Evolutionary conservation across 768 basidiomycete genomes (phyloP).

Genomic region (Chalciporus piperatus): DNA sequence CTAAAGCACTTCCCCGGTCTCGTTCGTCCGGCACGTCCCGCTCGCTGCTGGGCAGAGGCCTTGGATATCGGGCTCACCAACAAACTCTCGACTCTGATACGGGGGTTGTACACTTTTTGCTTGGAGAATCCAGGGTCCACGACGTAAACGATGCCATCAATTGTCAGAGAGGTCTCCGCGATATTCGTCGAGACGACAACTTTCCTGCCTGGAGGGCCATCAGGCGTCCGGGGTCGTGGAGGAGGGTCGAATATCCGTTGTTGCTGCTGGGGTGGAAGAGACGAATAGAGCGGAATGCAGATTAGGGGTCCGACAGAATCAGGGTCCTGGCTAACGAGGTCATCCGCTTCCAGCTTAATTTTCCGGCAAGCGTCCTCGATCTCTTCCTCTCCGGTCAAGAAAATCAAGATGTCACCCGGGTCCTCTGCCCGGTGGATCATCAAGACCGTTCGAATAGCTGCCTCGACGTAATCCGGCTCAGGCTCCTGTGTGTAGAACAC

Average conservation of each 20-base stretch:
- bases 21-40: conserved; percentile 95
- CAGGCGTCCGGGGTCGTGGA: conserved; percentile 56
- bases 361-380: conserved; percentile 96
- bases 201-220: conserved; percentile 86
- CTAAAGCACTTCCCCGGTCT: conserved; percentile 97
- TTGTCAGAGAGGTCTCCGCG: conserved; percentile 95
- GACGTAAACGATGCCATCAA: conserved; percentile 99
- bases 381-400: conserved; percentile 98
- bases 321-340: conserved; percentile 67
- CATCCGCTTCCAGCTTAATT: conserved; percentile 88
- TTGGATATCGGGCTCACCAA: conserved; percentile 95
- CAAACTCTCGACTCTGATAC: conserved; percentile 92
- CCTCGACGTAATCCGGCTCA: conserved; percentile 95
- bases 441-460: conserved; percentile 91
- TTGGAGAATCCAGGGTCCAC: conserved; percentile 98
- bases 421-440: conserved; percentile 98
- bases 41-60: conserved; percentile 92
- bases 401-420: conserved; percentile 87
- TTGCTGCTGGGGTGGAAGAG: conserved; percentile 90
- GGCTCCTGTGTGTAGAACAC: conserved; percentile 92
- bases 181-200: conserved; percentile 96
- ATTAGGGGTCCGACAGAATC: conserved; percentile 79
- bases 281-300: conserved; percentile 94
- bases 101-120: conserved; percentile 97
- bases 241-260: conserved; percentile 95